Evolutionary conservation across 768 basidiomycete species (phyloP).

Genomic region (Rickenella mellea): DNA sequence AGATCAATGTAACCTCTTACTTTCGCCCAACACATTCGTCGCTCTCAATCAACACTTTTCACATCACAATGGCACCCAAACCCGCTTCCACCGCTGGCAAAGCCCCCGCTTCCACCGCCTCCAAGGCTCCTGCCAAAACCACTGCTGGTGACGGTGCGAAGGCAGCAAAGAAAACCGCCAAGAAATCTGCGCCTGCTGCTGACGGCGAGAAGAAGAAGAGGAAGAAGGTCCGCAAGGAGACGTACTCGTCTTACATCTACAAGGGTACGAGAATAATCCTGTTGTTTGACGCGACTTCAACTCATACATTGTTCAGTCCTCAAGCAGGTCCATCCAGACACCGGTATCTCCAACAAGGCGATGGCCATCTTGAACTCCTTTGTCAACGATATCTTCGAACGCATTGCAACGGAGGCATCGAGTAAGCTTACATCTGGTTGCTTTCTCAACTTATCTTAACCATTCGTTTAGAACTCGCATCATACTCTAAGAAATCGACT

Average conservation of each 20-base stretch:
- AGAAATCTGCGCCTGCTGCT: slow-evolving; percentile 35
- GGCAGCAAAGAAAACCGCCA: slow-evolving; percentile 50
- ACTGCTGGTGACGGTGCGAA: slow-evolving; percentile 31
- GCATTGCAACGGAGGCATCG: slow-evolving; percentile 83
- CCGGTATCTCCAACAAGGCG: slow-evolving; percentile 96
- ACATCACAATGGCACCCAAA: slow-evolving; percentile 1
- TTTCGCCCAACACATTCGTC: too few species aligned
- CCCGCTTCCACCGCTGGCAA: slow-evolving; percentile 34
- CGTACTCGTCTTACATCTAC: slow-evolving; percentile 92
- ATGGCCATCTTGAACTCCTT: slow-evolving; percentile 91
- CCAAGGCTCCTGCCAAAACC: slow-evolving; percentile 53
- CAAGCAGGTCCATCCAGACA: slow-evolving; percentile 96
- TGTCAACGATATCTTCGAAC: slow-evolving; percentile 91
- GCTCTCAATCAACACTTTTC: too few species aligned
- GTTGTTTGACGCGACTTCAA: background rate
- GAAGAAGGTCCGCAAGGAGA: slow-evolving; percentile 84
- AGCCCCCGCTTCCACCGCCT: slow-evolving; percentile 48
- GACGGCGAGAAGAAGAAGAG: slow-evolving; percentile 81
- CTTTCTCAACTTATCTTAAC: background rate
- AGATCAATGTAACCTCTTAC: too few species aligned
- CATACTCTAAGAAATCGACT: slow-evolving; percentile 98
- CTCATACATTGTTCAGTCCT: slow-evolving; percentile 43
- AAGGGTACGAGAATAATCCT: slow-evolving; percentile 45
- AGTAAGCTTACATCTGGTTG: slow-evolving; percentile 36
- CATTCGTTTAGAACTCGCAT: slow-evolving; percentile 64